Percentiles rank a stretch among this genome's conserved stretches.
These are phyloP conservation scores for Penicillium samsonianum DNA, from an alignment of 495 filamentous ascomycete species.

Conservation along the genomic window DNA sequence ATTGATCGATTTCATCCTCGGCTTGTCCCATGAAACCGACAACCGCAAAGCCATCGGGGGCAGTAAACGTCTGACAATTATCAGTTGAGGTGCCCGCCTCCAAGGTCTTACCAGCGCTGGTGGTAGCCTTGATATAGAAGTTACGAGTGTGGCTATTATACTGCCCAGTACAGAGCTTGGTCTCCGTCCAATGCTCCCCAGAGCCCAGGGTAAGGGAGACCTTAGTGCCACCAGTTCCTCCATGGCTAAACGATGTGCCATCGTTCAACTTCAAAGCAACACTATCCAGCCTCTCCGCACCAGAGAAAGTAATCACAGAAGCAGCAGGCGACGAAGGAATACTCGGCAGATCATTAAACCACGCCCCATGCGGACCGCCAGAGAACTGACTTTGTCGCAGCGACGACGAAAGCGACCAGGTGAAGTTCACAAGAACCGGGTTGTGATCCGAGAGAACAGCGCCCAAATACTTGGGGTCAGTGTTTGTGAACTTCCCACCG, in stretches of 20 bases:
- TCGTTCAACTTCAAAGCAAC: conserved; percentile 49
- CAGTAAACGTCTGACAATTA: conserved; percentile 50
- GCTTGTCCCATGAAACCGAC: conserved; percentile 58
- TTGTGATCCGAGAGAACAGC: conserved; percentile 62
- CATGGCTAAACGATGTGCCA: conserved; percentile 52
- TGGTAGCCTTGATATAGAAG: conserved; percentile 59
- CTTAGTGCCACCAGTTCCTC: conserved; percentile 53
- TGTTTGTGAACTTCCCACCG: conserved; percentile 52
- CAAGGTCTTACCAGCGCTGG: conserved; percentile 51
- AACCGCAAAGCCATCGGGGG: conserved; percentile 57
- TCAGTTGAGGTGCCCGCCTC: conserved; percentile 48
- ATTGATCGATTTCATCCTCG: conserved; percentile 60
- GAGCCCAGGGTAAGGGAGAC: conserved; percentile 44
- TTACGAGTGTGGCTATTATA: conserved; percentile 50
- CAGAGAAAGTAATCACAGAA: conserved; percentile 47
- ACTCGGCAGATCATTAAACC: conserved; percentile 56
- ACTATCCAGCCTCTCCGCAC: conserved; percentile 50
- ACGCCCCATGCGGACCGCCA: conserved; percentile 55
- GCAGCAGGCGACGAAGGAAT: conserved; percentile 35
- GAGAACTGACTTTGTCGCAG: conserved; percentile 51
- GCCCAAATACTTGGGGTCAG: conserved; percentile 33
- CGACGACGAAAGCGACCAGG: conserved; percentile 43
- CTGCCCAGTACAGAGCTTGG: conserved; percentile 54
- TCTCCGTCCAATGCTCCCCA: conserved; percentile 51
- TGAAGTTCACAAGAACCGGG: conserved; percentile 55